A percentile compares a stretch with the other conserved stretches of the same genome.
phyloP scores from a whole-genome alignment of 176 grass and related monocot species.

The Phoenix roebelenii region DNA sequence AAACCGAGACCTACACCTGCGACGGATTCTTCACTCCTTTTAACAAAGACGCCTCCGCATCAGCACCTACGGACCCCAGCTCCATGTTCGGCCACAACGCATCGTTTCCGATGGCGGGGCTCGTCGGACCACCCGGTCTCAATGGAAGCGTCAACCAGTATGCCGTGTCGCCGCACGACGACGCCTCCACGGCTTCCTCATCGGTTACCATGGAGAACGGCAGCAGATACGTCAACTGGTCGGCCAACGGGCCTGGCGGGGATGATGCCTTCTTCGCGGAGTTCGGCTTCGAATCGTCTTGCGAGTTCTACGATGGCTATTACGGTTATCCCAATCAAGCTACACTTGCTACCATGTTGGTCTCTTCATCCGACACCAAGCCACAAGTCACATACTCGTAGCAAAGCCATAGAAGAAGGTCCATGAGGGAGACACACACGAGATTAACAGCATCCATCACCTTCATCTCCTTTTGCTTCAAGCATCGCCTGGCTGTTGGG shows the following conservation, averaged over 20 bases:
- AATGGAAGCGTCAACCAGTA: too few species aligned
- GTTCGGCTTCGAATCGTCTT: background rate
- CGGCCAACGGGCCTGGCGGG: too few species aligned
- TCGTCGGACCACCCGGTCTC: too few species aligned
- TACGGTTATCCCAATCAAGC: background rate
- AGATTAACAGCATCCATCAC: too few species aligned
- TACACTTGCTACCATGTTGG: background rate
- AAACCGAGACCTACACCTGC: slow-evolving; percentile 54
- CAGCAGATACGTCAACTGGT: too few species aligned
- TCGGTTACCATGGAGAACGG: too few species aligned
- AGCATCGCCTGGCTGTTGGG: too few species aligned
- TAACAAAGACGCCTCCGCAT: background rate
- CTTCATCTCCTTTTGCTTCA: too few species aligned
- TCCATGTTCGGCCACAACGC: slow-evolving; percentile 22
- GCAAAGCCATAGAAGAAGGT: background rate
- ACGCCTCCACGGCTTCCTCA: too few species aligned
- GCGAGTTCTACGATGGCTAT: background rate
- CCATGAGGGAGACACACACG: background rate
- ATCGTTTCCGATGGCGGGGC: slow-evolving; percentile 8
- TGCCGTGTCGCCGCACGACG: too few species aligned
- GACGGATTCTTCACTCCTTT: slow-evolving; percentile 48
- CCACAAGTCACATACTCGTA: background rate
- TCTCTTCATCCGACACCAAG: background rate
- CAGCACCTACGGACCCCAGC: background rate
- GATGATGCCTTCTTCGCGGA: background rate